A percentile compares a stretch with the other conserved stretches of the same genome.
Evolutionary conservation across 1,284 basidiomycete genomes (phyloP).

Genomic region (Laetiporus sulphureus): DNA sequence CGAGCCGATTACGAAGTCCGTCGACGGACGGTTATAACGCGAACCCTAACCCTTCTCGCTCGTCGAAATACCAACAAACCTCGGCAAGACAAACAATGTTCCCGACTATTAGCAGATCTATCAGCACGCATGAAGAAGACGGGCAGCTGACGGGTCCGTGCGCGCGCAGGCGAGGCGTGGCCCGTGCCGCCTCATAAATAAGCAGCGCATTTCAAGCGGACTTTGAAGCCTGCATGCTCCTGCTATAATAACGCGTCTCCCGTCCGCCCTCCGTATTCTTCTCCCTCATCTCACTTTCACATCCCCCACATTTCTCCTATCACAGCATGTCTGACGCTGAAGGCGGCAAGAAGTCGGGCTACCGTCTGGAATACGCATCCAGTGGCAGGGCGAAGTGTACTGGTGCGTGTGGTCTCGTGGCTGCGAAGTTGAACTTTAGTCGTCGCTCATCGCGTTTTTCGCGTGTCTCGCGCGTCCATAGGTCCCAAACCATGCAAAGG

Average conservation of each 20-base stretch:
- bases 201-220: slow-evolving; percentile 29
- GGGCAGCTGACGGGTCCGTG: too few relatives aligned
- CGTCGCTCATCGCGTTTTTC: slow-evolving; percentile 22
- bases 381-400: slow-evolving; percentile 75
- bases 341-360: slow-evolving; percentile 48
- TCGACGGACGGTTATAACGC: too few relatives aligned
- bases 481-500: slow-evolving; percentile 78
- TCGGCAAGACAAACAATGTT: too few relatives aligned
- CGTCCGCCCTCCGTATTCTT: slow-evolving; percentile 11
- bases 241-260: slow-evolving; percentile 21
- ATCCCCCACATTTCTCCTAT: slow-evolving; percentile 17
- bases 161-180: too few relatives aligned
- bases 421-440: slow-evolving; percentile 11
- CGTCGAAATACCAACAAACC: too few relatives aligned
- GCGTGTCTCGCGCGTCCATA: slow-evolving; percentile 27
- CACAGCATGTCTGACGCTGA: slow-evolving; percentile 53
- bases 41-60: too few relatives aligned
- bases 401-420: slow-evolving; percentile 41
- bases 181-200: too few relatives aligned
- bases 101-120: too few relatives aligned
- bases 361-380: slow-evolving; percentile 72
- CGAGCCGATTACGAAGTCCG: too few relatives aligned
- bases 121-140: too few relatives aligned
- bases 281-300: slow-evolving; percentile 15
- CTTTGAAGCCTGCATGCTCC: slow-evolving; percentile 22